phyloP scores from a whole-genome alignment of 116 monocot genomes.

The Zostera marina region DNA sequence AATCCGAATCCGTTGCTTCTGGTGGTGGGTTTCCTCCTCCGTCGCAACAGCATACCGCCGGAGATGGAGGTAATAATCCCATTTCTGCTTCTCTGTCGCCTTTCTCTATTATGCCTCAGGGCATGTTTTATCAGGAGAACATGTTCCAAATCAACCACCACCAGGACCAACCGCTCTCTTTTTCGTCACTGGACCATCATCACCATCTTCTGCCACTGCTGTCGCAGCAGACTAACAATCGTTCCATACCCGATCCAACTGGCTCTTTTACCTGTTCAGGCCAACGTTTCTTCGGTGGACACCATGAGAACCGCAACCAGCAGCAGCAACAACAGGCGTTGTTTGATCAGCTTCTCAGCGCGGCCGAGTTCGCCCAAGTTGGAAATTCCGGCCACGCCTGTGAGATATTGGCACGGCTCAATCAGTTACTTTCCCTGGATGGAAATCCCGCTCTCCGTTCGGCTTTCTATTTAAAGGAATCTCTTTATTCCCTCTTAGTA shows the following conservation, averaged over 20 bases:
- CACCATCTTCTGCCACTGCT: conserved; percentile 16
- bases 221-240: conserved; percentile 27
- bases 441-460: conserved; percentile 57
- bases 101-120: conserved; percentile 2
- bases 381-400: conserved; percentile 49
- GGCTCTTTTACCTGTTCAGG: neutral
- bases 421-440: conserved; percentile 42
- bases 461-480: conserved; percentile 50
- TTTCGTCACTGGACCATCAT: neutral
- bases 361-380: conserved; percentile 48
- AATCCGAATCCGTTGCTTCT: conserved; percentile 3
- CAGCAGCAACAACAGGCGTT: conserved; percentile 34
- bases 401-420: conserved; percentile 99
- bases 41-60: conserved; percentile 5
- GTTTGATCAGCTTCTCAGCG: conserved; percentile 62
- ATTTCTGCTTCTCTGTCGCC: conserved; percentile 1
- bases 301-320: neutral
- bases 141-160: conserved; percentile 16
- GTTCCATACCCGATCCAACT: conserved; percentile 7
- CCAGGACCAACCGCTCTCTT: neutral
- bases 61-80: conserved; percentile 6
- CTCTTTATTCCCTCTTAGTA: conserved; percentile 22
- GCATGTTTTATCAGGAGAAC: conserved; percentile 16
- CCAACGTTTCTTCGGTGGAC: neutral
- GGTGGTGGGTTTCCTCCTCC: conserved; percentile 1